Conservation (phyloP, 148 eudicot species). For the Camellia lanceoleosa region DNA sequence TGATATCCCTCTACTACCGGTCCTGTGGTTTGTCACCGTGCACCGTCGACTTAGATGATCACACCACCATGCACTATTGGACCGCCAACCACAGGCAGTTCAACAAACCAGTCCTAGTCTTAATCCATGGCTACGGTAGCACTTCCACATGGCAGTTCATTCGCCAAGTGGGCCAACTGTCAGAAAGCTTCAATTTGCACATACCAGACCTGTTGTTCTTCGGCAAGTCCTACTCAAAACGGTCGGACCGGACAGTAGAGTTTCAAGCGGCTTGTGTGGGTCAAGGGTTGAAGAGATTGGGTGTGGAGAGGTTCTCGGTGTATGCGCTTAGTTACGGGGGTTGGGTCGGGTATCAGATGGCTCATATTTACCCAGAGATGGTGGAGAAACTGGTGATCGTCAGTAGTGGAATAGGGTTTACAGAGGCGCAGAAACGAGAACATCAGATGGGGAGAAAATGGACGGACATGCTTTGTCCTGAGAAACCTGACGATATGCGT, state of each 20-base stretch:
- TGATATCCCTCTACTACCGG: slow-evolving; percentile 37
- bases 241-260: slow-evolving; percentile 36
- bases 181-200: slow-evolving; percentile 48
- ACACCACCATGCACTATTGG: slow-evolving; percentile 55
- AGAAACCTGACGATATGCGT: too few species aligned
- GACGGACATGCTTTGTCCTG: too few species aligned
- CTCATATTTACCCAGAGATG: slow-evolving; percentile 37
- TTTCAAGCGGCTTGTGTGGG: slow-evolving; percentile 55
- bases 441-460: slow-evolving; percentile 7
- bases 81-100: slow-evolving; percentile 29
- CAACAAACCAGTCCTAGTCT: slow-evolving; percentile 41
- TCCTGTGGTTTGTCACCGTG: slow-evolving; percentile 35
- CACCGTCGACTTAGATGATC: slow-evolving; percentile 42
- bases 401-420: slow-evolving; percentile 47
- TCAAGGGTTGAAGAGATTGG: slow-evolving; percentile 44
- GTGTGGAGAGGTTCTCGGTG: slow-evolving; percentile 42
- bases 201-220: slow-evolving; percentile 69
- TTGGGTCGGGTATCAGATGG: slow-evolving; percentile 61
- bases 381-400: slow-evolving; percentile 56
- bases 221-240: slow-evolving; percentile 43
- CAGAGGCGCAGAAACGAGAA: slow-evolving; percentile 28
- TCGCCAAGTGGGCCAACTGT: slow-evolving; percentile 29
- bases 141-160: slow-evolving; percentile 53
- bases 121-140: slow-evolving; percentile 64
- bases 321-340: slow-evolving; percentile 66